These are phyloP conservation scores for Mrakia blollopis DNA, from an alignment of 768 basidiomycete species.

Conservation along the genomic window DNA sequence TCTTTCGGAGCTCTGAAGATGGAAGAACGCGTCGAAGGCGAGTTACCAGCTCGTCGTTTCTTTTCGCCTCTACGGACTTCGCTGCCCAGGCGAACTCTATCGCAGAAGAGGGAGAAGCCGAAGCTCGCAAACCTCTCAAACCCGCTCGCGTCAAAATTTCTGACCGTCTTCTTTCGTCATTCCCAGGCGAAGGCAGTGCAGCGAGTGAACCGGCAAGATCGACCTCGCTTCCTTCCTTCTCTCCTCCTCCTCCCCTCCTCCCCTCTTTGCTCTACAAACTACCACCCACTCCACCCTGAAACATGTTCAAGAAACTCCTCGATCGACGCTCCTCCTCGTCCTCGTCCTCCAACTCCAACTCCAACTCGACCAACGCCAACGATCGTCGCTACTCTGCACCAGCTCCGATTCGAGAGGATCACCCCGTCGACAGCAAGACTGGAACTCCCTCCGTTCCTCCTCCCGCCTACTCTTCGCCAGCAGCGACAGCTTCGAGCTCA, in stretches of 20 bases:
- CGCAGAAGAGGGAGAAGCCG: too few species aligned
- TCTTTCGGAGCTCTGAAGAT: too few species aligned
- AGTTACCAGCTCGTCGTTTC: too few species aligned
- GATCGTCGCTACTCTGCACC: neutral
- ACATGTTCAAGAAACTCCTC: constrained; percentile 20
- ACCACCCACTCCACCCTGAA: neutral
- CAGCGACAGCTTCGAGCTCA: neutral
- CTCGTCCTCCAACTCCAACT: neutral
- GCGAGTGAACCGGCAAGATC: too few species aligned
- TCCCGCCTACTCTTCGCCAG: neutral
- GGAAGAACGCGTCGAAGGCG: too few species aligned
- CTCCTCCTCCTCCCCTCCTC: neutral
- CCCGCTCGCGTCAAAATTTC: too few species aligned
- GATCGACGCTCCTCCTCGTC: neutral
- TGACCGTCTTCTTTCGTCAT: too few species aligned
- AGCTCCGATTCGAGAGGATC: too few species aligned
- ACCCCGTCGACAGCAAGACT: neutral
- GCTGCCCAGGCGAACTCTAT: too few species aligned
- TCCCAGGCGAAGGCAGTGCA: too few species aligned
- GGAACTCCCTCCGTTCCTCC: neutral
- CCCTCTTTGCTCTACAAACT: neutral
- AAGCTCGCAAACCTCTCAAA: too few species aligned
- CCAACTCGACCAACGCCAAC: neutral
- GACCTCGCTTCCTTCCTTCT: neutral
- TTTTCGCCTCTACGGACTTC: too few species aligned